Conservation (phyloP, 345 rosid genomes). For the Lepidium africanum region DNA sequence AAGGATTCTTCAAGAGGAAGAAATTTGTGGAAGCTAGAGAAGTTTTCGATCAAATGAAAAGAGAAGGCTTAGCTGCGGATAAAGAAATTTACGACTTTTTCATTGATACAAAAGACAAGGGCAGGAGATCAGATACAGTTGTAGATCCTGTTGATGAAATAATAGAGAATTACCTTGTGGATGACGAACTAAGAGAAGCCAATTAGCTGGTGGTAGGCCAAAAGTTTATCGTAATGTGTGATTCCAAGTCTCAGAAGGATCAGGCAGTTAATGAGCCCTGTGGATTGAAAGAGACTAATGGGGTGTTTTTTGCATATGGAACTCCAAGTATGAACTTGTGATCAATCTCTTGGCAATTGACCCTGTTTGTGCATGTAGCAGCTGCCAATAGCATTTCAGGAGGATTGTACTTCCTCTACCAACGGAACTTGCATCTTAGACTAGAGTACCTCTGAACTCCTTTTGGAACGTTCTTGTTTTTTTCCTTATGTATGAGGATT, state of each 20-base stretch:
- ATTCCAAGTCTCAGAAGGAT: neutral
- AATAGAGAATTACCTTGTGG: conserved; percentile 55
- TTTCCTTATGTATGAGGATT: neutral
- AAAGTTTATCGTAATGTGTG: neutral
- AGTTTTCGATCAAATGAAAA: conserved; percentile 68
- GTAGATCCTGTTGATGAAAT: conserved; percentile 82
- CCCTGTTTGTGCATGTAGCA: neutral
- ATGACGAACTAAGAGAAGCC: conserved; percentile 23
- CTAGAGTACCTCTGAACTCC: neutral
- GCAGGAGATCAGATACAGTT: conserved; percentile 44
- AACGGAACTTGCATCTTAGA: neutral
- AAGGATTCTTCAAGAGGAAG: conserved; percentile 69
- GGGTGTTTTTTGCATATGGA: neutral
- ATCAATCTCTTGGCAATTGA: neutral
- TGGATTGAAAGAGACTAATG: neutral
- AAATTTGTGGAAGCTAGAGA: conserved; percentile 64
- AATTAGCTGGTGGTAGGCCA: conserved; percentile 19
- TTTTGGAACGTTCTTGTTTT: neutral
- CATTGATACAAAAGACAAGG: conserved; percentile 55
- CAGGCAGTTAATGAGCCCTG: neutral
- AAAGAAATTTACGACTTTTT: conserved; percentile 50
- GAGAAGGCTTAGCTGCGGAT: conserved; percentile 50
- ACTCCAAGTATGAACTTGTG: neutral
- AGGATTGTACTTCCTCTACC: neutral
- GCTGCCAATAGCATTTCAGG: neutral